These are phyloP conservation scores for Fusarium sp. DNA, from an alignment of 2,329 filamentous ascomycete genomes.

Conservation along the genomic window DNA sequence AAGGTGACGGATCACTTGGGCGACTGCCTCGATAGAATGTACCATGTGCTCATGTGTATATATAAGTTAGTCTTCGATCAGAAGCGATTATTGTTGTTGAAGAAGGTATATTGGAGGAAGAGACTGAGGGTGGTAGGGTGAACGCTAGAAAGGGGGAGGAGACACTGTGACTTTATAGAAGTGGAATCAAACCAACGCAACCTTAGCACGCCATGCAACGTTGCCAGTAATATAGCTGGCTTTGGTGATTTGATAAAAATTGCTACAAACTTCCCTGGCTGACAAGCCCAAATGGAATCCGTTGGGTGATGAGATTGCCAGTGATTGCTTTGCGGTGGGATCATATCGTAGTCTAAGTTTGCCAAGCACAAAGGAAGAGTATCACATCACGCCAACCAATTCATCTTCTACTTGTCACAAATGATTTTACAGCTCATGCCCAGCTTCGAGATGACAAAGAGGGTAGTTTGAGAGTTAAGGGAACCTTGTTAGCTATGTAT, in stretches of 20 bases:
- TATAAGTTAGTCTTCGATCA: neutral
- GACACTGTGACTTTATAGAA: neutral
- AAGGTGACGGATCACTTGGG: too few relatives aligned
- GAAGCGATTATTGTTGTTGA: neutral
- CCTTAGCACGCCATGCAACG: accelerated
- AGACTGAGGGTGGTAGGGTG: neutral
- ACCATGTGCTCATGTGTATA: neutral
- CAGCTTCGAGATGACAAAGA: neutral
- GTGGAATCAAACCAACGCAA: neutral
- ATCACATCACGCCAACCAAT: neutral
- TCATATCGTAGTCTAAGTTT: neutral
- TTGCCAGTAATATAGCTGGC: accelerated
- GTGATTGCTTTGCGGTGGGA: neutral
- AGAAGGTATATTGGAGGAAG: neutral
- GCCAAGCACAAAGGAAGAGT: neutral
- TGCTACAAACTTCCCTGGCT: neutral
- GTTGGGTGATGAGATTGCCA: neutral
- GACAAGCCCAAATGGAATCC: neutral
- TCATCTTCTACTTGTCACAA: neutral
- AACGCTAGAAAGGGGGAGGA: neutral
- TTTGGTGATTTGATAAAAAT: neutral
- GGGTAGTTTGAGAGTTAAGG: neutral
- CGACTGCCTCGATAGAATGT: too few relatives aligned
- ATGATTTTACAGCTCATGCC: neutral
- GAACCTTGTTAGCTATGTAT: neutral